A percentile compares a stretch with the other conserved stretches of the same genome.
Evolutionary conservation across 2,329 filamentous ascomycete species (phyloP).

Genomic region (Stemphylium vesicarium): DNA sequence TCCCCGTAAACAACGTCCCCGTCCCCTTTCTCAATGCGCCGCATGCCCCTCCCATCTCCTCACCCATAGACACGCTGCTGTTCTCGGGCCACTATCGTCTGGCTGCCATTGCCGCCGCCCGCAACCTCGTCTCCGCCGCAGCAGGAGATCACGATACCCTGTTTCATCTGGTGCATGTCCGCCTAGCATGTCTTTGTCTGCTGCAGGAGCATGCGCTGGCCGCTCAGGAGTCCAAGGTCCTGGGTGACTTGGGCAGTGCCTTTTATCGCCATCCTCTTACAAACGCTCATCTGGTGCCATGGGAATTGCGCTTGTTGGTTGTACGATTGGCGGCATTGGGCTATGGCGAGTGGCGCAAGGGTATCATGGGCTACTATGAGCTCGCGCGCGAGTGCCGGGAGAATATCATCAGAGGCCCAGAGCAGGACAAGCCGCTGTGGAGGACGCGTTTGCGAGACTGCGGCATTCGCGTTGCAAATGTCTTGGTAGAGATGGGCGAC

Average conservation of each 20-base stretch:
- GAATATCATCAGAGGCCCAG: slow-evolving; percentile 57
- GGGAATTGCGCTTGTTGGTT: slow-evolving; percentile 82
- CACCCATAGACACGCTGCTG: slow-evolving; percentile 72
- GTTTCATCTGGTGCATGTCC: slow-evolving; percentile 78
- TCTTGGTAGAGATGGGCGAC: slow-evolving; percentile 86
- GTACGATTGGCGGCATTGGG: slow-evolving; percentile 85
- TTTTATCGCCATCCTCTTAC: slow-evolving; percentile 57
- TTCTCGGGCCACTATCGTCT: slow-evolving; percentile 77
- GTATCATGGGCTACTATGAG: slow-evolving; percentile 90
- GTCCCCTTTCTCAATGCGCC: slow-evolving; percentile 72
- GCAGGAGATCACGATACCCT: slow-evolving; percentile 69
- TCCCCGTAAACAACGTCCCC: slow-evolving; percentile 68
- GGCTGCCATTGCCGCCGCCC: slow-evolving; percentile 72
- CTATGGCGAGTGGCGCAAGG: slow-evolving; percentile 81
- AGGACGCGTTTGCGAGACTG: slow-evolving; percentile 74
- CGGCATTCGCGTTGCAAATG: slow-evolving; percentile 68
- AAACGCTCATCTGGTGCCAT: slow-evolving; percentile 70
- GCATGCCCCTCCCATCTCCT: slow-evolving; percentile 64
- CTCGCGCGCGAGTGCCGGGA: slow-evolving; percentile 78
- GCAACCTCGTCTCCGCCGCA: slow-evolving; percentile 60
- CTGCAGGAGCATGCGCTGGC: slow-evolving; percentile 67
- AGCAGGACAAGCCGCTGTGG: slow-evolving; percentile 69
- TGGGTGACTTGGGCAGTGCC: slow-evolving; percentile 67
- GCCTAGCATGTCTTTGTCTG: slow-evolving; percentile 81
- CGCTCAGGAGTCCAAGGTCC: slow-evolving; percentile 66